Percentiles rank a stretch among this genome's conserved stretches.
These are phyloP conservation scores for Torulaspora globosa DNA, from an alignment of 1,139 yeast species.

Conservation along the genomic window DNA sequence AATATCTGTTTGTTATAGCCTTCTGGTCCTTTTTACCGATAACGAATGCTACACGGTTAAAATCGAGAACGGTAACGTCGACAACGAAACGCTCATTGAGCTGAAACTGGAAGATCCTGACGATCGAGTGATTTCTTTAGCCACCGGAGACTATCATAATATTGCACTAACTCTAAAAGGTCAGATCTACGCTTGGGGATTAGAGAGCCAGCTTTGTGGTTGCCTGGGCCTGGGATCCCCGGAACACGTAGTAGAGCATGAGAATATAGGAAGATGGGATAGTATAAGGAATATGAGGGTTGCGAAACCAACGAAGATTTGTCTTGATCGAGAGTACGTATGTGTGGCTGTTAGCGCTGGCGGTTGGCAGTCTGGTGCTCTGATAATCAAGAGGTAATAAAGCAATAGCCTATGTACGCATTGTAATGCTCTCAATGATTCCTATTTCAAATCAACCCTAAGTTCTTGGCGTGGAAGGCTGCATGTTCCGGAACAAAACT, in stretches of 20 bases:
- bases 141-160: constrained; percentile 71
- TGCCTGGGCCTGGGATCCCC: constrained; percentile 62
- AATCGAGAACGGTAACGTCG: constrained; percentile 42
- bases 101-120: constrained; percentile 46
- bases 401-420: not conserved
- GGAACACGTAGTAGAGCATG: constrained; percentile 33
- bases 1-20: constrained; percentile 31
- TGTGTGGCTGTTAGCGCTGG: constrained; percentile 57
- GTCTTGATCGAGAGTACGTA: constrained; percentile 37
- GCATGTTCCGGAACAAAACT: constrained; percentile 83
- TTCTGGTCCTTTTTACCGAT: constrained; percentile 53
- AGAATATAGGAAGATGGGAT: constrained; percentile 35
- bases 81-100: constrained; percentile 21
- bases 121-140: constrained; percentile 48
- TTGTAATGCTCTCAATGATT: not conserved
- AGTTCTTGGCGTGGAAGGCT: constrained; percentile 74
- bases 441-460: constrained; percentile 45
- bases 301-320: constrained; percentile 44
- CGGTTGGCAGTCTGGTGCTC: constrained; percentile 81
- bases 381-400: constrained; percentile 34
- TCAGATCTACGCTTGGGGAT: constrained; percentile 64
- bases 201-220: constrained; percentile 60
- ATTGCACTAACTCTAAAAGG: constrained; percentile 62
- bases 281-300: constrained; percentile 43
- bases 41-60: constrained; percentile 40